Conservation (phyloP, 371 early-diverging fungal genomes). For the Parasitella parasitica region DNA sequence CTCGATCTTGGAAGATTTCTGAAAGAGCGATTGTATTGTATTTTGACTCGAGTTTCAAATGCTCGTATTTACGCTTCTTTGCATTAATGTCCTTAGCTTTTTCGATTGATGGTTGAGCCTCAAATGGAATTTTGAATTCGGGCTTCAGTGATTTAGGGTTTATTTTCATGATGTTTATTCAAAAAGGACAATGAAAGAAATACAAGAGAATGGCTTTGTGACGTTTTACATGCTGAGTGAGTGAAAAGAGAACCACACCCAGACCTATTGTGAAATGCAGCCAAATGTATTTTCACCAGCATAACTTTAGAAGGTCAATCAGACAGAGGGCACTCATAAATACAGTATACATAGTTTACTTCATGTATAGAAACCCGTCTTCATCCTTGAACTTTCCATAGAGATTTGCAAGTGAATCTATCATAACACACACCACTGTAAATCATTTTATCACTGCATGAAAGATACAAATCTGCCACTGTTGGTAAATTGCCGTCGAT, state of each 20-base stretch:
- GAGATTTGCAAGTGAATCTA: slow-evolving; percentile 82
- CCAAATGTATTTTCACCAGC: slow-evolving; percentile 90
- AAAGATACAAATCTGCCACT: slow-evolving; percentile 50
- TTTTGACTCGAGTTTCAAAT: background rate
- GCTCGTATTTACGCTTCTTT: slow-evolving; percentile 3
- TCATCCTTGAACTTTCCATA: slow-evolving; percentile 96
- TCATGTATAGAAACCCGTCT: slow-evolving; percentile 94
- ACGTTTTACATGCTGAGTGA: background rate
- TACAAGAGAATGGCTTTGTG: background rate
- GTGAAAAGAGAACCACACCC: background rate
- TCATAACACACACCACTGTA: background rate
- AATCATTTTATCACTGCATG: background rate
- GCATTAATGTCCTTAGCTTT: background rate
- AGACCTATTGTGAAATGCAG: background rate
- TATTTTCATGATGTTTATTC: background rate
- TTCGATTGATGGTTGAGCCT: slow-evolving; percentile 2
- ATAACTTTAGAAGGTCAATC: slow-evolving; percentile 39
- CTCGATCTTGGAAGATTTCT: slow-evolving; percentile 25
- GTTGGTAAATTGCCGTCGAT: slow-evolving; percentile 93
- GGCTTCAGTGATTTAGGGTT: background rate
- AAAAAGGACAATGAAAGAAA: background rate
- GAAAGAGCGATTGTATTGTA: slow-evolving; percentile 2
- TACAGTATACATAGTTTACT: slow-evolving; percentile 43
- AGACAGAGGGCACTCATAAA: background rate
- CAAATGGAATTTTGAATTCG: slow-evolving; percentile 1